Evolutionary conservation across 495 filamentous ascomycete genomes (phyloP), one percentile per base, ranked within the genome.

Genomic region (Rhypophila decipiens): DNA sequence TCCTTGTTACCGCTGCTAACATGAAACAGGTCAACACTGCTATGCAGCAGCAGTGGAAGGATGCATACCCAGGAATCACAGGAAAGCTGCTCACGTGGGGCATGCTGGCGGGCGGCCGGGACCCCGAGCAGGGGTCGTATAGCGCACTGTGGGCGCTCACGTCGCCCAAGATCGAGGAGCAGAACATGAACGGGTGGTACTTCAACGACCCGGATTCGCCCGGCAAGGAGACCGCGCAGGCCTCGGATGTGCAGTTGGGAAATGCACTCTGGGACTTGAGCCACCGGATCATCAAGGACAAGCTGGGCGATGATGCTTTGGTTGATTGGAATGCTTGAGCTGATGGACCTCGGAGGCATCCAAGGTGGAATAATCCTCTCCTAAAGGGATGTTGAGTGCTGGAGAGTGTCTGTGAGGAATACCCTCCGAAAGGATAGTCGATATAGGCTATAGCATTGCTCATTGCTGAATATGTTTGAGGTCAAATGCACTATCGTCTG

Each of bases 11-110:
- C n/a, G 8, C 4, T 13, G 20, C 24, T 49, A 4, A 44, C 20
- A 13, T 36, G 1, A 19, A 4, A 17, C 37, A 67, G 67, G 69
- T 74, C 23, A 71, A 66, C 44, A 70, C 70, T 1, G 61, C 63
- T 1, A 74, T 72, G 66, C 70, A 72, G 50, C 59, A 68, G 37
- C 65, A 74, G 50, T 72, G 68, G 68, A 69, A 72, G 55, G 68
- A 71, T 27, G 70, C 70, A 9, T 74, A 72, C 42, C 68, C 70
- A 0, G 67, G 67, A 13, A 45, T 74, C 10, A 44, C 59, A 1
- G 71, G 71, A 13, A 64, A 67, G 44, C 41, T 72, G 8, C 46
- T 71, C 8, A 63, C 61, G 5, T 58, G 47, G 34, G 50, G 56
- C 1, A 69, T 64, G 61, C 33, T 62, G 20, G 46, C 59, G 1